phyloP scores from a whole-genome alignment of 73 alveolate genomes.

The Paraurostyla sp. region DNA sequence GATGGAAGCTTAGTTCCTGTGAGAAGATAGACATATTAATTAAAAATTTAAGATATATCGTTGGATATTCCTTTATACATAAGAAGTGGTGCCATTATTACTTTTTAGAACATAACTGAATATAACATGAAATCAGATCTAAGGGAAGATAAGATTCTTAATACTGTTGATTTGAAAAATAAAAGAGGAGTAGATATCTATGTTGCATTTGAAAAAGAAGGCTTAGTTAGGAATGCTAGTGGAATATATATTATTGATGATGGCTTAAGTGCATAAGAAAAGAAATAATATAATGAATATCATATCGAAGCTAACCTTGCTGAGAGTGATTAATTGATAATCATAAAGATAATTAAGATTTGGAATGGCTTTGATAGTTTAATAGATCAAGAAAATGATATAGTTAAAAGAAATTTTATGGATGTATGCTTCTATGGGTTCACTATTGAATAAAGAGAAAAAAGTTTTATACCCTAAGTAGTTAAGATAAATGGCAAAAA shows the following conservation, averaged over 20 bases:
- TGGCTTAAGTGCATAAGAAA: not conserved
- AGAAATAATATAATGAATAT: not conserved
- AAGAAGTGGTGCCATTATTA: not conserved
- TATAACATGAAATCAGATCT: not conserved
- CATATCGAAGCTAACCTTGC: not conserved
- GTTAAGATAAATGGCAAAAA: not conserved
- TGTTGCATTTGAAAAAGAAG: not conserved
- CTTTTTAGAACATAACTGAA: not conserved
- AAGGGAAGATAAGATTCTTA: not conserved
- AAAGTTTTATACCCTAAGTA: not conserved
- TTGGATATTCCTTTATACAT: not conserved
- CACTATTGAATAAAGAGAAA: not conserved
- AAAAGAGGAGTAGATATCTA: not conserved
- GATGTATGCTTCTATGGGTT: not conserved
- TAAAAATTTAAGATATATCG: not conserved
- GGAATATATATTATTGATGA: not conserved
- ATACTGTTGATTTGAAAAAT: conserved; percentile 4
- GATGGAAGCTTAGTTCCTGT: not conserved
- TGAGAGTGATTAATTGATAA: not conserved
- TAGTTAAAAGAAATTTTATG: not conserved
- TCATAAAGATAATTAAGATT: not conserved
- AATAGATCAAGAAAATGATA: not conserved
- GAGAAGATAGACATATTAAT: not conserved
- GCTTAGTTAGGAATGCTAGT: not conserved
- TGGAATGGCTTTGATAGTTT: not conserved